These are phyloP conservation scores for Saccharomycopsis amapae DNA, from an alignment of 805 yeast species.

Conservation along the genomic window DNA sequence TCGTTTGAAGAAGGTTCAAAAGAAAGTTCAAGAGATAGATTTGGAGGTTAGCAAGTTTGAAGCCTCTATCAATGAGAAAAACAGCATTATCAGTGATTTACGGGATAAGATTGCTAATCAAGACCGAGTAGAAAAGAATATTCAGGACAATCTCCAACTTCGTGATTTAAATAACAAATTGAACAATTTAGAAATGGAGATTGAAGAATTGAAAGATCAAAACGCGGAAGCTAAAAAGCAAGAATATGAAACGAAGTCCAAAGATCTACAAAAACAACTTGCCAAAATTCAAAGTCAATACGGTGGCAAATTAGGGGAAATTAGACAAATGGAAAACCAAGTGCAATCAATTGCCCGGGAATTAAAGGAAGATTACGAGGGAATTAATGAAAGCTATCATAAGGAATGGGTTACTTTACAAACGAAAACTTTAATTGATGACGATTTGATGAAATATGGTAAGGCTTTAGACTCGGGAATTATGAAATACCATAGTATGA, in stretches of 20 bases:
- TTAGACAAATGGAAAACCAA: constrained; percentile 75
- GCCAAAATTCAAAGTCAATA: constrained; percentile 54
- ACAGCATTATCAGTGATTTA: not conserved
- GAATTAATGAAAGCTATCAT: constrained; percentile 56
- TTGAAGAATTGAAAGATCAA: constrained; percentile 41
- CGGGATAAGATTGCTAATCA: constrained; percentile 15
- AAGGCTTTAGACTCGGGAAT: constrained; percentile 88
- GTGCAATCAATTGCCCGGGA: constrained; percentile 49
- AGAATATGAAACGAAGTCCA: constrained; percentile 54
- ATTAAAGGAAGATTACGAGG: constrained; percentile 60
- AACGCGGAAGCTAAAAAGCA: constrained; percentile 56
- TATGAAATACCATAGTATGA: constrained; percentile 82
- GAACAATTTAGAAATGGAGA: constrained; percentile 24
- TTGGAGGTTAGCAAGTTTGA: not conserved
- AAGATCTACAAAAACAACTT: constrained; percentile 40
- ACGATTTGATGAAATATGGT: constrained; percentile 74
- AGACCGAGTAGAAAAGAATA: constrained; percentile 17
- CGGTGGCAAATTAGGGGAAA: constrained; percentile 79
- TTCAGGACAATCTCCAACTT: constrained; percentile 20
- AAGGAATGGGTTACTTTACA: constrained; percentile 70
- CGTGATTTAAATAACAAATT: constrained; percentile 19
- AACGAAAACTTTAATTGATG: constrained; percentile 66
- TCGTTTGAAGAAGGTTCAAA: not conserved
- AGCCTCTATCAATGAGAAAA: not conserved
- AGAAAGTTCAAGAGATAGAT: constrained; percentile 9